These are phyloP conservation scores for Xanthoconium separans DNA, from an alignment of 1,284 basidiomycete genomes.

Conservation along the genomic window DNA sequence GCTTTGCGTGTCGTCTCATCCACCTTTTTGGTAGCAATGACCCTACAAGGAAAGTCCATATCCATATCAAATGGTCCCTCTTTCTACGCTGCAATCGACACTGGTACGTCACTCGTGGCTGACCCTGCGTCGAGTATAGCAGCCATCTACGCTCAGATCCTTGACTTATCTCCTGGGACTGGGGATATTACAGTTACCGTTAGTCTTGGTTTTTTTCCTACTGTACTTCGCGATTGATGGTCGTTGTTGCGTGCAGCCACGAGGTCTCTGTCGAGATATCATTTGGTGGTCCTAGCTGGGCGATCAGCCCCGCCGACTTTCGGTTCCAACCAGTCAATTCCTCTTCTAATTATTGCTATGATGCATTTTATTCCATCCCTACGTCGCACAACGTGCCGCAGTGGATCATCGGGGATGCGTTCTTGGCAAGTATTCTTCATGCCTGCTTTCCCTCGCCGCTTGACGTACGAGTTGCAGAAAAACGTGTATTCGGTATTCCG, in stretches of 20 bases:
- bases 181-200: slow-evolving; percentile 50
- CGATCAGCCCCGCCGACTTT: slow-evolving; percentile 26
- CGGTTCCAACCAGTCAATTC: slow-evolving; percentile 13
- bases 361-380: slow-evolving; percentile 29
- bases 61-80: slow-evolving; percentile 33
- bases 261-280: slow-evolving; percentile 42
- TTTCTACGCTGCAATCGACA: slow-evolving; percentile 49
- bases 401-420: slow-evolving; percentile 33
- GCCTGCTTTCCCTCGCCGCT: neutral
- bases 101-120: slow-evolving; percentile 54
- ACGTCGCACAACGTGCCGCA: slow-evolving; percentile 7
- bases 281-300: slow-evolving; percentile 50
- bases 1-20: neutral
- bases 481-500: slow-evolving; percentile 35
- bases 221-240: neutral
- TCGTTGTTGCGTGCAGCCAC: slow-evolving; percentile 39
- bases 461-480: slow-evolving; percentile 23
- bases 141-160: slow-evolving; percentile 46
- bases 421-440: slow-evolving; percentile 16
- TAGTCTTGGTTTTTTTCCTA: slow-evolving; percentile 11
- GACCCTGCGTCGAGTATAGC: slow-evolving; percentile 42
- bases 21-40: slow-evolving; percentile 33
- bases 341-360: slow-evolving; percentile 19
- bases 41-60: slow-evolving; percentile 41
- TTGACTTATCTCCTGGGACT: slow-evolving; percentile 34